Evolutionary conservation across 106 monocot genomes (phyloP).

Genomic region (Cymbidium sinense): DNA sequence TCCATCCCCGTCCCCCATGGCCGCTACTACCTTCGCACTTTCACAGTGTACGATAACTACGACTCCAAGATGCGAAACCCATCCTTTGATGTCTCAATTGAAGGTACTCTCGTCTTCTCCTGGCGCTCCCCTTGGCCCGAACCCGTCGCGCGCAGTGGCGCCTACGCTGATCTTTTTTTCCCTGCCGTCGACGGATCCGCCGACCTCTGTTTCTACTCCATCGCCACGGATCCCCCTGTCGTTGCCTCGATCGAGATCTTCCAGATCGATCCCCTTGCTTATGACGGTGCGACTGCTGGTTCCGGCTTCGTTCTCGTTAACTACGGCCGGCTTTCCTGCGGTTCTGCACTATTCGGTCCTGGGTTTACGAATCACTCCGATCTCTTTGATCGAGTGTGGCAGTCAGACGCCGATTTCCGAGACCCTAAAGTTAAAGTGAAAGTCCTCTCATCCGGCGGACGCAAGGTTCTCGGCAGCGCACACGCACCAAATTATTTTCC

Average conservation of each 20-base stretch:
- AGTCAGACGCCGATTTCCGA: slow-evolving; percentile 48
- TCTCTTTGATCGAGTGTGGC: slow-evolving; percentile 57
- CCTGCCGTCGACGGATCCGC: slow-evolving; percentile 28
- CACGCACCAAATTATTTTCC: slow-evolving; percentile 64
- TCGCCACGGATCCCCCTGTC: slow-evolving; percentile 85
- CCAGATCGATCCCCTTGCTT: slow-evolving; percentile 48
- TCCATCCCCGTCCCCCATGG: slow-evolving; percentile 64
- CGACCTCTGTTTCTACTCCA: slow-evolving; percentile 88
- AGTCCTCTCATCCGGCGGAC: slow-evolving; percentile 43
- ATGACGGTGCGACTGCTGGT: slow-evolving; percentile 39
- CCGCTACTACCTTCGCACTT: slow-evolving; percentile 84
- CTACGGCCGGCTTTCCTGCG: slow-evolving; percentile 59
- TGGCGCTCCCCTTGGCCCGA: slow-evolving; percentile 90
- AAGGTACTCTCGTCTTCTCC: slow-evolving; percentile 70
- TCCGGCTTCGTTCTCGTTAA: slow-evolving; percentile 51
- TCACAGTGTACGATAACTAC: slow-evolving; percentile 98
- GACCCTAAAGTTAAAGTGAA: slow-evolving; percentile 25
- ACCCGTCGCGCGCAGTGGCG: slow-evolving; percentile 45
- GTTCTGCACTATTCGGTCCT: slow-evolving; percentile 46
- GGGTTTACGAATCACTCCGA: slow-evolving; percentile 59
- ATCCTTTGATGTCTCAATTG: slow-evolving; percentile 83
- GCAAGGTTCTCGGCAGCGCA: slow-evolving; percentile 32
- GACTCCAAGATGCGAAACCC: slow-evolving; percentile 66
- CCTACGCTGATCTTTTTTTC: slow-evolving; percentile 80
- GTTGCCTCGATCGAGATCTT: slow-evolving; percentile 61